Evolutionary conservation across 208 protist species (phyloP).

Genomic region (Wallacemonas sp.): DNA sequence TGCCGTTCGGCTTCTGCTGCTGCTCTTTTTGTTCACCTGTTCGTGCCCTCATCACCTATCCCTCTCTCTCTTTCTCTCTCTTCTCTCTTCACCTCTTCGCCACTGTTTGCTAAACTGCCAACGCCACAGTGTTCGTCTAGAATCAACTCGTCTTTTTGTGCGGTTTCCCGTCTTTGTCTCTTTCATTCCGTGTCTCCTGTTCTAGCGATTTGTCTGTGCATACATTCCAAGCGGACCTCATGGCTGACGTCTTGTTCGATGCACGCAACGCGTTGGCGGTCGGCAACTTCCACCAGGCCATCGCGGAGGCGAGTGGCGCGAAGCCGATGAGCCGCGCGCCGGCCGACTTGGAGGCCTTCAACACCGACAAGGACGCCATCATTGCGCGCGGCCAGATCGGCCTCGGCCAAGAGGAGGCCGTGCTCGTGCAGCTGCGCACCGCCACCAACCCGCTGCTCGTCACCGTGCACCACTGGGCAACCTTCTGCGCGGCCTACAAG

Average conservation of each 20-base stretch:
- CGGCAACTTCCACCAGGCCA: slow-evolving; percentile 84
- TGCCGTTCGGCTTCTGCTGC: no score
- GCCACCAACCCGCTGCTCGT: slow-evolving; percentile 54
- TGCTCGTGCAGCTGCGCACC: slow-evolving; percentile 55
- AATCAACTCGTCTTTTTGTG: no score
- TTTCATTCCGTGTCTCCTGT: no score
- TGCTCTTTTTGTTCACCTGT: no score
- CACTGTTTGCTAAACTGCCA: no score
- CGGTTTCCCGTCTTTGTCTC: no score
- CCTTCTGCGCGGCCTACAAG: slow-evolving; percentile 41
- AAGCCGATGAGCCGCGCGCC: slow-evolving; percentile 36
- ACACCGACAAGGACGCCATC: slow-evolving; percentile 64
- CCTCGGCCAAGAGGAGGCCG: slow-evolving; percentile 69
- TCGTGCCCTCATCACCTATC: neutral
- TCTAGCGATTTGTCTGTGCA: no score
- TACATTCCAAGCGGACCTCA: no score
- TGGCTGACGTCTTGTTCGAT: slow-evolving; percentile 87
- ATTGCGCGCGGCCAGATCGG: slow-evolving; percentile 76
- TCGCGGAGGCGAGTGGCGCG: slow-evolving; percentile 64
- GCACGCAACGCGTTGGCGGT: slow-evolving; percentile 80
- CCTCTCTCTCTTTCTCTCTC: neutral
- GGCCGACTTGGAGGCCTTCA: slow-evolving; percentile 63
- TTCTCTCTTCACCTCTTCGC: no score
- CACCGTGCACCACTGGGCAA: slow-evolving; percentile 55
- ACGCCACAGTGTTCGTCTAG: no score